Conservation (phyloP, 106 monocot species). For the Triglochin maritima region DNA sequence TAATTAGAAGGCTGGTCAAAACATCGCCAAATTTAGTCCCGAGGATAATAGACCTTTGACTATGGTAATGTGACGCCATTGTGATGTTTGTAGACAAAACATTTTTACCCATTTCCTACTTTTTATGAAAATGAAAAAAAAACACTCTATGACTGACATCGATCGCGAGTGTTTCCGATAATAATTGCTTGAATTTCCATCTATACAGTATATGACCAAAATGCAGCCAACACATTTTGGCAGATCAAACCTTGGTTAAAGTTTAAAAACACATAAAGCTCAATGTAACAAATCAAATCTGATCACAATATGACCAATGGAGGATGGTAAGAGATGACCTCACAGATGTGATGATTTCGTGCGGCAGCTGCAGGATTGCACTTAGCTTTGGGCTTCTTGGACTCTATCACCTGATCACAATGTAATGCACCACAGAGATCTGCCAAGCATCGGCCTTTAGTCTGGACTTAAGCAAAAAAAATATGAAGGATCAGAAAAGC, state of each 20-base stretch:
- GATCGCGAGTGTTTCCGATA: no score
- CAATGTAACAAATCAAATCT: neutral
- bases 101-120: neutral
- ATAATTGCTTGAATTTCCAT: no score
- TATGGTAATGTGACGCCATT: no score
- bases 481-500: neutral
- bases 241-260: neutral
- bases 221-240: neutral
- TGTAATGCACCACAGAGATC: constrained; percentile 95
- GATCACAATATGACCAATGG: neutral
- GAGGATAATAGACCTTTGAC: no score
- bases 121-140: neutral
- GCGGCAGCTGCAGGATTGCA: constrained; percentile 88
- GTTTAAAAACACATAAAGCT: neutral
- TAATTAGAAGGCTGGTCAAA: no score
- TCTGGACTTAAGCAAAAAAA: constrained; percentile 30
- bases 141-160: no score
- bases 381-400: constrained; percentile 70
- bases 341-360: constrained; percentile 89
- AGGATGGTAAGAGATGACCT: constrained; percentile 34
- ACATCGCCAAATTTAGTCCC: no score
- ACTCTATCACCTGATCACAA: constrained; percentile 59
- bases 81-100: no score
- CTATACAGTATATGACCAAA: neutral
- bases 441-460: constrained; percentile 74